Base-by-base conservation (phyloP, 1,284 basidiomycete genomes). In the Chondrostereum purpureum region DNA sequence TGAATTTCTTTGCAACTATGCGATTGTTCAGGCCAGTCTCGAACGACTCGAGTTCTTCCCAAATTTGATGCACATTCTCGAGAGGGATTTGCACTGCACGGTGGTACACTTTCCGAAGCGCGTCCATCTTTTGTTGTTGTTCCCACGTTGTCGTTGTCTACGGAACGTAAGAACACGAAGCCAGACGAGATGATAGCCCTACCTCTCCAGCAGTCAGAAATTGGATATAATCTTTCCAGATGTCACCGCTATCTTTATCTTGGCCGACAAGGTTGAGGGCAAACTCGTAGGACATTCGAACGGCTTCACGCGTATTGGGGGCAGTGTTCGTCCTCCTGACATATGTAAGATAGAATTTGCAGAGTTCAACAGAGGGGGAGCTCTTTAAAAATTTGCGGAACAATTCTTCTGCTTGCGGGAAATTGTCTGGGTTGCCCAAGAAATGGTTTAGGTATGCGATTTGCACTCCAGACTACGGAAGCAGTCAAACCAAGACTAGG, bases 1-100 rank as follows among this genome's bases (percentile, higher is more conserved):
- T 55, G 65, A 97, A 95, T 60, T 96, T 96, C 64, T 98, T 98
- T 12, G 95, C 93, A 20, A 92, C 96, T 52, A 92, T 86, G 61
- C 88, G 88, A n/a, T n/a, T n/a, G 69, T 94, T 98, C 55, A 97
- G 70, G 35, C 77, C 77, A 49, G 83, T 93, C 65, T 99, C 96
- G 58, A 97, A 99, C 0, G 85, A 72, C 63, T 98, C 94, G 55
- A 94, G 89, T 45, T 96, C 92, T 58, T 89, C 83, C 96, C 96
- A 99, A 35, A 99, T 75, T 35, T 75, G 73, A 64, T 99, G 95
- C 55, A 99, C 83, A 58, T 93, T 94, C 63, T 92, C 85, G 54
- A 98, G 75, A 0, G 96, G 96, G 17, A 96, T 91, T 55, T 91
- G 88, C 22, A 98, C 88, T 0, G 92, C 95, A 42, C 91, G 81